phyloP scores from a whole-genome alignment of 2,329 filamentous ascomycete species.

The Trichoderma sp. region DNA sequence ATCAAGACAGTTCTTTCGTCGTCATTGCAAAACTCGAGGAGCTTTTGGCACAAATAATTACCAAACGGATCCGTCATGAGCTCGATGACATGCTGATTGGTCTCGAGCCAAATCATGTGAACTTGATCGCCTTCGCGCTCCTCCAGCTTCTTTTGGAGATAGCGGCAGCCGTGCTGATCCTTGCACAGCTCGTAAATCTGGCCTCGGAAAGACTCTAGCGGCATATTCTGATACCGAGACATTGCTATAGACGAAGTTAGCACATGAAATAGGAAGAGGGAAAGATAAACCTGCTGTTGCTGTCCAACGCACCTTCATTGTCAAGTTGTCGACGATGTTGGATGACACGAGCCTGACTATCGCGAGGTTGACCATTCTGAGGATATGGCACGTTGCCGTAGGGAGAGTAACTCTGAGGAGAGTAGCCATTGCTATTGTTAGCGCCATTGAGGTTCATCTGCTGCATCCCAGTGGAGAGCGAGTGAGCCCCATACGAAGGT shows the following conservation, averaged over 20 bases:
- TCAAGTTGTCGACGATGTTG: constrained; percentile 73
- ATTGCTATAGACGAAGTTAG: constrained; percentile 46
- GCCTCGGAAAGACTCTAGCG: constrained; percentile 75
- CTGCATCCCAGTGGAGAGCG: constrained; percentile 67
- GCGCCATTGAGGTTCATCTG: constrained; percentile 56
- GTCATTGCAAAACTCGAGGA: constrained; percentile 91
- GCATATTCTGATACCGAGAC: constrained; percentile 79
- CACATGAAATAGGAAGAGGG: not conserved
- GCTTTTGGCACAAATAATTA: constrained; percentile 98
- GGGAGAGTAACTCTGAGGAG: constrained; percentile 55
- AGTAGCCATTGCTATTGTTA: constrained; percentile 46
- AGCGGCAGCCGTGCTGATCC: constrained; percentile 96
- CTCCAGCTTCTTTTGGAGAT: constrained; percentile 95
- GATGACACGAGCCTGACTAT: constrained; percentile 73
- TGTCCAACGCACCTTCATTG: constrained; percentile 57
- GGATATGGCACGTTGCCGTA: constrained; percentile 53
- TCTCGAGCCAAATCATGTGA: constrained; percentile 92
- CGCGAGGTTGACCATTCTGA: constrained; percentile 53
- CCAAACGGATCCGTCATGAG: constrained; percentile 99
- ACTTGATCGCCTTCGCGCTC: constrained; percentile 80
- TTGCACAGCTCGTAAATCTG: constrained; percentile 91
- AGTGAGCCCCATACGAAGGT: constrained; percentile 35
- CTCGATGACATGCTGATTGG: constrained; percentile 89
- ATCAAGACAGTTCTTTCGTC: constrained; percentile 92
- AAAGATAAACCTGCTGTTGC: not conserved